Evolutionary conservation across 768 basidiomycete species (phyloP).

Genomic region (Agaricus bisporus): DNA sequence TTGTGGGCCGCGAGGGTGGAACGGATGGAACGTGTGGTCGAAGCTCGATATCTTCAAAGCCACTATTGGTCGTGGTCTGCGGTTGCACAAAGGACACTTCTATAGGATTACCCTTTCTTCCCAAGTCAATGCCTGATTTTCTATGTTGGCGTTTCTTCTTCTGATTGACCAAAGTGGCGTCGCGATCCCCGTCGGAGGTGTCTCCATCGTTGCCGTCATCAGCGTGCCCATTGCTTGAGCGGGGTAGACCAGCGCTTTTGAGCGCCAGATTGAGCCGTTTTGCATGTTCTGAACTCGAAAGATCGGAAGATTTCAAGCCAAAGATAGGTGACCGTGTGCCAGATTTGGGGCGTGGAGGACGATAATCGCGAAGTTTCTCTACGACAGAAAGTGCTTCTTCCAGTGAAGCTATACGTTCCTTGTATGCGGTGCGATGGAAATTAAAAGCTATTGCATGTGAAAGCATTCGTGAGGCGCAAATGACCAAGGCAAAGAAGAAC

Average conservation of each 20-base stretch:
- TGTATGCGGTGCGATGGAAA: slow-evolving; percentile 75
- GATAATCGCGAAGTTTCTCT: slow-evolving; percentile 62
- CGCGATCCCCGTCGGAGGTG: slow-evolving; percentile 12
- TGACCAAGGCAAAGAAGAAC: slow-evolving; percentile 67
- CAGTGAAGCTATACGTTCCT: slow-evolving; percentile 61
- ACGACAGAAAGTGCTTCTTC: slow-evolving; percentile 48
- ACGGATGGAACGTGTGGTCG: not conserved
- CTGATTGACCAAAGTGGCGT: slow-evolving; percentile 12
- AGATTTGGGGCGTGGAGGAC: slow-evolving; percentile 38
- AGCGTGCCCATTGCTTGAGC: slow-evolving; percentile 12
- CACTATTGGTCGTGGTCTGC: not conserved
- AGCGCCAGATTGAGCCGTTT: slow-evolving; percentile 27
- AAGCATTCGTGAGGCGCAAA: slow-evolving; percentile 60
- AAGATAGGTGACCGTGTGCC: slow-evolving; percentile 37
- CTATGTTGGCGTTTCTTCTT: slow-evolving; percentile 16
- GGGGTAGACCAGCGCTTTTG: slow-evolving; percentile 17
- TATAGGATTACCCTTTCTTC: not conserved
- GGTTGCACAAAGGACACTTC: not conserved
- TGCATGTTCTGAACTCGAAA: slow-evolving; percentile 43
- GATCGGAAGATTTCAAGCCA: slow-evolving; percentile 13
- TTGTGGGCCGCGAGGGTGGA: slow-evolving; percentile 10
- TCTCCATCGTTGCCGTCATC: slow-evolving; percentile 17
- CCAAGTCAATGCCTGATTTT: slow-evolving; percentile 3
- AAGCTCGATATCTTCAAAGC: slow-evolving; percentile 15
- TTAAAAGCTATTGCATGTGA: slow-evolving; percentile 66